Evolutionary conservation across 2,329 filamentous ascomycete genomes (phyloP), one percentile per base, ranked within the genome.

Genomic region (Fusarium avenaceum): DNA sequence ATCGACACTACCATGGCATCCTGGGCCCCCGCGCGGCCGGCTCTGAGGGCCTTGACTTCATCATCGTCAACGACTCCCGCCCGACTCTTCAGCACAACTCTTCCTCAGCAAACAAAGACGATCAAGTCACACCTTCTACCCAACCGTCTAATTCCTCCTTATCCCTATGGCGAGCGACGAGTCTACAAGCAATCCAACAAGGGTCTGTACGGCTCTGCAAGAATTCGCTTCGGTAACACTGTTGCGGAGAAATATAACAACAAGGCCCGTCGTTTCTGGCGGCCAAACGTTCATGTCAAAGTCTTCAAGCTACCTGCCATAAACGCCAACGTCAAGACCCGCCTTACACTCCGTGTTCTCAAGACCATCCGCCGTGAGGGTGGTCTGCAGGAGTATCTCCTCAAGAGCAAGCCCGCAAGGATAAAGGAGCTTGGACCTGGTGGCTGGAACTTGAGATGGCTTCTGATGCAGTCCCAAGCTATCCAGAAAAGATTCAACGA

Each of bases 381-480:
- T 62, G 94, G 96, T 9, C 84, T 99, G 68, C 96, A 99, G 79
- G 89, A 94, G 75, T 99, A 99, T 81, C 84, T 99, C 45, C 84
- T 97, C 42, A 94, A 93, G 71, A 87, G 89, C 77, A 96, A 93
- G 81, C 83, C 90, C 17, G 86, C 85, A 40, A 87, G 96, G 67
- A 86, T 98, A 76, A 92, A 90, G 82, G 93, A 97, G 79, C 84
- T 99, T 58, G 96, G 96, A 7, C 89, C 95, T 52, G 91, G 91
- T 69, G 96, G 96, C 8, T 99, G 96, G 96, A 88, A 90, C 72
- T 82, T 99, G 75, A 85, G 96, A 69, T 97, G 94, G 92, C 87
- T 92, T 65, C 84, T 99, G 64, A 93, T 97, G 90, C 92, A 95
- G 82, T 94, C 89, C 6, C 74, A 75, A 2, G 80, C 81, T 20